These are phyloP conservation scores for Umbelopsis sp. DNA, from an alignment of 192 early-diverging fungal genomes.

Conservation along the genomic window DNA sequence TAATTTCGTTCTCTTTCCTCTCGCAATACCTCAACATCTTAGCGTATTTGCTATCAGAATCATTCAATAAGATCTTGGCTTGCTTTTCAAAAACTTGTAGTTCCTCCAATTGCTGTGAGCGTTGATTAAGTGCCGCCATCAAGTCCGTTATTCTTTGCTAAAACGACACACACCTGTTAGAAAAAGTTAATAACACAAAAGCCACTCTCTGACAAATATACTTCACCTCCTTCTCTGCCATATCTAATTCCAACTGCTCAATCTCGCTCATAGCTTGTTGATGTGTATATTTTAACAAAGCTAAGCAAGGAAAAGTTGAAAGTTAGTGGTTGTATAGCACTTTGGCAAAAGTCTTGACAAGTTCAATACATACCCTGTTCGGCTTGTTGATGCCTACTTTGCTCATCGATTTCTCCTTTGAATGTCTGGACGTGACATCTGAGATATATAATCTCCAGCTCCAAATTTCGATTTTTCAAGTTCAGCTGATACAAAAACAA, in stretches of 20 bases:
- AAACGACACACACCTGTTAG: not conserved
- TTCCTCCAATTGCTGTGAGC: not conserved
- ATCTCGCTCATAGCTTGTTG: not conserved
- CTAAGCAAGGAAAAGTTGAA: not conserved
- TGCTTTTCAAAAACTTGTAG: not conserved
- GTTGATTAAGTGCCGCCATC: not conserved
- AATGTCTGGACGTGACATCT: not conserved
- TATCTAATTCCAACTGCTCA: not conserved
- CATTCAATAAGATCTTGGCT: not conserved
- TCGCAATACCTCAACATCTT: conserved; percentile 5
- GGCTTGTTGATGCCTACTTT: not conserved
- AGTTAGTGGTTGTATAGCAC: not conserved
- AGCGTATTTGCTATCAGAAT: not conserved
- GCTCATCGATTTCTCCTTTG: not conserved
- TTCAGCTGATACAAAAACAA: not conserved
- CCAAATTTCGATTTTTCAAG: not conserved
- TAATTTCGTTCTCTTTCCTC: not conserved
- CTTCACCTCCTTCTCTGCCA: not conserved
- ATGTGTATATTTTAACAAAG: not conserved
- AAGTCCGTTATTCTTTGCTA: conserved; percentile 7
- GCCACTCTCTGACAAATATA: too few species aligned
- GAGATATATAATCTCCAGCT: not conserved
- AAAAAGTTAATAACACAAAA: too few species aligned
- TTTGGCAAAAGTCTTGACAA: too few species aligned
- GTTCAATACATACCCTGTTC: not conserved